Evolutionary conservation across 225 moss, liverwort and hornwort species (phyloP), one percentile per base, ranked within the genome.

Genomic region (Bryum argenteum): DNA sequence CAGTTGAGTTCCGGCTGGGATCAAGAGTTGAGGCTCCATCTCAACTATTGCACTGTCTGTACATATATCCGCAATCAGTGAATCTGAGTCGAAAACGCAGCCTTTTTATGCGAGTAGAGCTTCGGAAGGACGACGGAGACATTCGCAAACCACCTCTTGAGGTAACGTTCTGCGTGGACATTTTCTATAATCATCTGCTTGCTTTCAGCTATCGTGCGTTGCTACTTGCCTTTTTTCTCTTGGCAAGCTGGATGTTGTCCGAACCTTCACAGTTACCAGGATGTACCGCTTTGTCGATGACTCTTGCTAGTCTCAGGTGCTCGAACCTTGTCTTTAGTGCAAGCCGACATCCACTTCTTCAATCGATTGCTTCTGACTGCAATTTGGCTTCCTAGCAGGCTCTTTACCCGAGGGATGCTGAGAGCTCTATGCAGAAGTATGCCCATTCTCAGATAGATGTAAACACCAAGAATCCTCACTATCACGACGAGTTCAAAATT

Each of bases 401-500:
- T 74, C 80, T 93, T 11, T 93, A 89, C 68, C 78, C 96, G 55
- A 87, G 91, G 79, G 93, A 91, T 82, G 83, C 85, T 1, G 85
- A 81, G 64, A 80, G 90, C 71, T 85, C 77, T 61, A 91, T 96
- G 85, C 93, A 96, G 69, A 96, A 90, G 79, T 89, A 84, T 71
- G 93, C 90, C 20, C 91, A 93, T 82, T 90, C 96, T 77, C 96
- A 96, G 82, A 84, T 93, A 74, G 93, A 93, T 83, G 85, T 73
- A 58, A 93, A 96, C 65, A 84, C 91, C 21, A 82, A 84, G 64
- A 88, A 88, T 52, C 89, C 91, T 71, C 86, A 91, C 63, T 96
- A 87, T 74, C 93, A 91, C 76, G 93, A 96, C 66, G 96, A 96
- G 70, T 93, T 91, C 79, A 93, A 91, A 87, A 85, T 96, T 71